A percentile compares a stretch with the other conserved stretches of the same genome.
These are phyloP conservation scores for Triticum monococcum DNA, from an alignment of 176 grass and related monocot species.

Conservation along the genomic window DNA sequence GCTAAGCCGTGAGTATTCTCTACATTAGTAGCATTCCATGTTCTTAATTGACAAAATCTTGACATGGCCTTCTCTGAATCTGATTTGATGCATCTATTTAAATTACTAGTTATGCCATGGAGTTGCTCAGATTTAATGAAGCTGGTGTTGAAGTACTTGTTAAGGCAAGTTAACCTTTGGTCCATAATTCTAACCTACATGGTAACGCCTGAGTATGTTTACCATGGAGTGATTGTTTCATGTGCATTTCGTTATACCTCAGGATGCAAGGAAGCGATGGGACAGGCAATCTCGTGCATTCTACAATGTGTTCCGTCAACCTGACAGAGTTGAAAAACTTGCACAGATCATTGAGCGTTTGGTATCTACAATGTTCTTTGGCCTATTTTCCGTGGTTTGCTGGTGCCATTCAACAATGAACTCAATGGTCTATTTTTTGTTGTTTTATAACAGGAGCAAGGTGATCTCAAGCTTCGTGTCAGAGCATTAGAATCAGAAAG, in stretches of 20 bases:
- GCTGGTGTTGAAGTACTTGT: constrained; percentile 91
- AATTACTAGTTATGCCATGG: constrained; percentile 78
- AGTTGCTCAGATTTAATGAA: constrained; percentile 93
- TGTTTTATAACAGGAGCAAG: constrained; percentile 76
- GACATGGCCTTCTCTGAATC: neutral
- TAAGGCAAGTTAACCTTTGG: constrained; percentile 60
- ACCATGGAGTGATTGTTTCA: constrained; percentile 12
- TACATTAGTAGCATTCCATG: constrained; percentile 16
- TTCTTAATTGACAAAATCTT: constrained; percentile 15
- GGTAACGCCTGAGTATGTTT: neutral
- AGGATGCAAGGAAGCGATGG: constrained; percentile 97
- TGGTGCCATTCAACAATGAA: constrained; percentile 10
- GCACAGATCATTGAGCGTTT: constrained; percentile 83
- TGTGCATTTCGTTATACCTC: constrained; percentile 24
- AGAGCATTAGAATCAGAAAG: constrained; percentile 96
- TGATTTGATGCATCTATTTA: constrained; percentile 40
- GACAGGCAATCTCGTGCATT: constrained; percentile 92
- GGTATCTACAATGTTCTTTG: constrained; percentile 37
- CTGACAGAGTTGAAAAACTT: constrained; percentile 96
- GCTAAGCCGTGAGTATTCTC: constrained; percentile 86
- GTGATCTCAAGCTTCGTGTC: constrained; percentile 96
- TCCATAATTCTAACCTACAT: neutral
- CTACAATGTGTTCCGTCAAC: constrained; percentile 93
- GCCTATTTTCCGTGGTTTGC: constrained; percentile 2
- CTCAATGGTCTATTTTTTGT: neutral